A percentile compares a stretch with the other conserved stretches of the same genome.
phyloP scores from a whole-genome alignment of 306 rosid genomes.

The Hippophae gyantsensis region DNA sequence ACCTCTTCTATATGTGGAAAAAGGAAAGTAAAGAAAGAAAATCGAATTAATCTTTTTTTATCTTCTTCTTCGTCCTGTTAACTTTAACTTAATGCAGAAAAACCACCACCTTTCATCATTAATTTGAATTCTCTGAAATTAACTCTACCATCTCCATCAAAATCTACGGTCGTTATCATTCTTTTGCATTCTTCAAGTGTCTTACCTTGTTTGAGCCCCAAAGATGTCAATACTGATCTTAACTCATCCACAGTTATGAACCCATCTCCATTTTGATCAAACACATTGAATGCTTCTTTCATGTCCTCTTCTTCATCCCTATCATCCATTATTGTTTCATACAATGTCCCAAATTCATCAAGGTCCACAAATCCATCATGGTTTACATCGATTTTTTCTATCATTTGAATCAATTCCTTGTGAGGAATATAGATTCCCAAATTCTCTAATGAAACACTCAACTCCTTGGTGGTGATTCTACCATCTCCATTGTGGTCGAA shows the following conservation, averaged over 20 bases:
- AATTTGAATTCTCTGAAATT: conserved; percentile 31
- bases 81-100: conserved; percentile 24
- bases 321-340: conserved; percentile 23
- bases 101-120: conserved; percentile 35
- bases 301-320: conserved; percentile 30
- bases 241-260: conserved; percentile 31
- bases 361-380: conserved; percentile 29
- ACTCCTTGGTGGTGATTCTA: conserved; percentile 22
- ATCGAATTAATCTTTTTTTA: too few relatives aligned
- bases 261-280: conserved; percentile 30
- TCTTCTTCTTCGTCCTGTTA: neutral
- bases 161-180: conserved; percentile 32
- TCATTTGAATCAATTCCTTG: conserved; percentile 28
- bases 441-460: conserved; percentile 20
- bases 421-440: conserved; percentile 25
- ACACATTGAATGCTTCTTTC: conserved; percentile 33
- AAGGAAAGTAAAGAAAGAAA: too few relatives aligned
- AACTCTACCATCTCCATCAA: conserved; percentile 34
- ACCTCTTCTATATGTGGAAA: too few relatives aligned
- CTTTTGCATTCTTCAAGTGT: conserved; percentile 27
- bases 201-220: conserved; percentile 34
- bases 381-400: conserved; percentile 24
- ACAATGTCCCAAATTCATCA: conserved; percentile 27
- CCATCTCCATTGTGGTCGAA: conserved; percentile 31
- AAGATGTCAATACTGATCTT: conserved; percentile 26